A percentile compares a stretch with the other conserved stretches of the same genome.
Conservation (phyloP, 257 asterid species). For the Solanum pennellii region DNA sequence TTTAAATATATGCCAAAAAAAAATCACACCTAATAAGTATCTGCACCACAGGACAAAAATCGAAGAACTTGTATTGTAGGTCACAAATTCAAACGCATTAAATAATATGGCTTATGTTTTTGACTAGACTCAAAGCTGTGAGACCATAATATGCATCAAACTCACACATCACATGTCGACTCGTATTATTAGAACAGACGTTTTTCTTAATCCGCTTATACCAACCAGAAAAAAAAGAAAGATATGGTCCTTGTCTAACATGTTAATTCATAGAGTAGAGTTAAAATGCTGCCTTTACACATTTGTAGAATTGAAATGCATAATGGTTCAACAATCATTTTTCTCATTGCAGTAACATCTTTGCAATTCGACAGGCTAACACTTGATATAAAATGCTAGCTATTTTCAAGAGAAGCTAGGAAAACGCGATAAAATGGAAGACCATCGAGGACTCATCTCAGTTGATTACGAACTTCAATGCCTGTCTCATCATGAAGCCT, state of each 20-base stretch:
- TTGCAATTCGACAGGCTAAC: not conserved
- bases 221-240: not conserved
- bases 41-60: not conserved
- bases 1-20: not conserved
- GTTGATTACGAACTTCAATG: not conserved
- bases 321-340: not conserved
- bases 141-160: not conserved
- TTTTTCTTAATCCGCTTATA: not conserved
- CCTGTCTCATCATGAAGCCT: constrained; percentile 32
- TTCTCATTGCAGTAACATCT: not conserved
- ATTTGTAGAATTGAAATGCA: not conserved
- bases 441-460: not conserved
- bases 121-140: not conserved
- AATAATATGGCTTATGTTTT: not conserved
- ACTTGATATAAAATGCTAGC: not conserved
- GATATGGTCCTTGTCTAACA: not conserved
- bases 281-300: not conserved
- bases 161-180: not conserved
- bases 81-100: not conserved
- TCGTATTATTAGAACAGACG: not conserved
- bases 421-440: not conserved
- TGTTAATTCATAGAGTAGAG: not conserved
- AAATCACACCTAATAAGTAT: not conserved
- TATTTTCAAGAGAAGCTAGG: not conserved
- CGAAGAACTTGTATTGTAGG: not conserved